Evolutionary conservation across 139 green algal species (phyloP).

Genomic region (Coelastrella sp.): DNA sequence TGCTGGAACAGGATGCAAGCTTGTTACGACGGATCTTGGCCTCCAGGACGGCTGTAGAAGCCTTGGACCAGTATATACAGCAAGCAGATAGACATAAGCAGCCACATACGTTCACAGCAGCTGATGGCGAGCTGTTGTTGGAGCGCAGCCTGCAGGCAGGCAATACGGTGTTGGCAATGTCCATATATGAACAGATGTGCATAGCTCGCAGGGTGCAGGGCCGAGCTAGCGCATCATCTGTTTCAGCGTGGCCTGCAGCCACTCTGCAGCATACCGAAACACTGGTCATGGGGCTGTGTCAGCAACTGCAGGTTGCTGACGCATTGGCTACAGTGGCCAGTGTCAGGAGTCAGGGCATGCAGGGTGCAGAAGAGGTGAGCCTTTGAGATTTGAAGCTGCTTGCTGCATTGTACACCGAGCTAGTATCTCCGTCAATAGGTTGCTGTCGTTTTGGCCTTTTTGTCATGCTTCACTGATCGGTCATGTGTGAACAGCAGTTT

Average conservation of each 20-base stretch:
- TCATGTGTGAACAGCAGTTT: no score
- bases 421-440: neutral
- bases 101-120: neutral
- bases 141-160: conserved; percentile 62
- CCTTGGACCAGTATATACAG: conserved; percentile 39
- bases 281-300: conserved; percentile 80
- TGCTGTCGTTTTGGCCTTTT: neutral
- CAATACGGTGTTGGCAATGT: conserved; percentile 75
- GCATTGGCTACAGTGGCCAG: conserved; percentile 68
- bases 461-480: no score
- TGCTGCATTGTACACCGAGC: neutral
- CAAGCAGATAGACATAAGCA: conserved; percentile 34
- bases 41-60: conserved; percentile 4
- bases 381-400: neutral
- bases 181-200: conserved; percentile 77
- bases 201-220: conserved; percentile 12
- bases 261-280: conserved; percentile 63
- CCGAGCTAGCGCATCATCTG: neutral
- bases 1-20: neutral
- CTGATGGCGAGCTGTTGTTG: conserved; percentile 52
- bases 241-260: conserved; percentile 70
- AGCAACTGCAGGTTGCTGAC: conserved; percentile 76
- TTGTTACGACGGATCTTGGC: conserved; percentile 25
- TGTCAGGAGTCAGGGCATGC: conserved; percentile 75
- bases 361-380: conserved; percentile 56